phyloP scores from a whole-genome alignment of 441 rosid genomes.

The Flueggea neowawraea region DNA sequence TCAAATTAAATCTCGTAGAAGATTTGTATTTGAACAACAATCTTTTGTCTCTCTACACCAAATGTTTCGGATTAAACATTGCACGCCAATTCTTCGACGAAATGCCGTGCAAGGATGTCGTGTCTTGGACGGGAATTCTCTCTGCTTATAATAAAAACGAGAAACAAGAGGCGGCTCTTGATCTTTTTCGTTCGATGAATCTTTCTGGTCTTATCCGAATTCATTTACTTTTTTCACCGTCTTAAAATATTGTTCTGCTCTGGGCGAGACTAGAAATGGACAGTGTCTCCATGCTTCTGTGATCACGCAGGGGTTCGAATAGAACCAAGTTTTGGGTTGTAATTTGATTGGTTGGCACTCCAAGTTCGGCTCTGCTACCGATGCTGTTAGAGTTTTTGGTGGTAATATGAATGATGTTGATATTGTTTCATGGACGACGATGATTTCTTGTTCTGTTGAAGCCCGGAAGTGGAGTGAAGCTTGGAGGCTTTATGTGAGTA shows the following conservation, averaged over 20 bases:
- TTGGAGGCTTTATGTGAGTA: constrained; percentile 35
- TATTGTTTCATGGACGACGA: constrained; percentile 59
- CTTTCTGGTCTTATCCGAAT: constrained; percentile 48
- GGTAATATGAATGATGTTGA: constrained; percentile 49
- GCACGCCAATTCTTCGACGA: constrained; percentile 72
- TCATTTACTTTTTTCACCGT: constrained; percentile 65
- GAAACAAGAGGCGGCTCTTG: constrained; percentile 44
- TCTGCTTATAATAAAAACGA: constrained; percentile 57
- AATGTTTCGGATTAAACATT: constrained; percentile 30
- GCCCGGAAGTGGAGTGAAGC: constrained; percentile 48
- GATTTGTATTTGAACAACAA: constrained; percentile 54
- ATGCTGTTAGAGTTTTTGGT: constrained; percentile 48
- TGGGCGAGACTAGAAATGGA: constrained; percentile 57
- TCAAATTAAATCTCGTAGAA: constrained; percentile 44
- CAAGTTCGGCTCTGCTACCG: constrained; percentile 44
- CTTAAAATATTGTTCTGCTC: constrained; percentile 63
- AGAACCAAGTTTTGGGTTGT: constrained; percentile 52
- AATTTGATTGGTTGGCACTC: constrained; percentile 80
- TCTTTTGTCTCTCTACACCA: constrained; percentile 41
- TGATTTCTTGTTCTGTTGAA: constrained; percentile 68
- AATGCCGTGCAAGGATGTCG: constrained; percentile 61
- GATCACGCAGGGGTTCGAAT: constrained; percentile 42
- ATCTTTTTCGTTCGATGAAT: constrained; percentile 43
- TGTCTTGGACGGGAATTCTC: constrained; percentile 75
- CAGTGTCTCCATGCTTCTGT: constrained; percentile 59